Evolutionary conservation across 2,329 filamentous ascomycete species (phyloP), one percentile per base, ranked within the genome.

Genomic region (Hirsutella thompsonii): DNA sequence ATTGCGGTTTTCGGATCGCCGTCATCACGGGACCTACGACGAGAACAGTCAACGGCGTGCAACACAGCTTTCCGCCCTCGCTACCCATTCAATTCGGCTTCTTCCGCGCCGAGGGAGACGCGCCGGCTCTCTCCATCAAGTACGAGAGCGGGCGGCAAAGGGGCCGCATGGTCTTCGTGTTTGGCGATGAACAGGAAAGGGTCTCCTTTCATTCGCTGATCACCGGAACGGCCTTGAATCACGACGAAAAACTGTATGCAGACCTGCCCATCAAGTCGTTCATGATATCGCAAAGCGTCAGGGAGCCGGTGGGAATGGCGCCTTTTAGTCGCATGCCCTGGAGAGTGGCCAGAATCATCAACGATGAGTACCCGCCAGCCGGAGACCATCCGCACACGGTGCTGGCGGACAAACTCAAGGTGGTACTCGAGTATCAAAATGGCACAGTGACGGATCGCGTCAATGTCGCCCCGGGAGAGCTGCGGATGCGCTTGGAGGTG

Each of bases 361-460:
- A 92, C 49, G 70, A 79, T 30, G 76, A 82, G 49, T 72, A 76
- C 39, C 72, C 76, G 16, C 64, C 72, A 32, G 79, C 79, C 39
- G 59, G 56, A 34, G 76, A 78, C 28, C 66, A 70, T 28, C 68
- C 77, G 1, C 72, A 75, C 2, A 86, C 83, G 0, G 79, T 93
- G 21, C 69, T 89, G 40, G 85, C 86, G 0, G 82, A 92, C 52
- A 75, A 74, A 49, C 64, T 94, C 46, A 76, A 87, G 21, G 70
- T 93, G 16, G 72, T 93, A 40, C 69, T 85, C 26, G 79, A 87
- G 43, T 85, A 83, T 48, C 76, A 82, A 45, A 78, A 81, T 49
- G 85, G 87, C 38, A 85, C 80, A 34, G 67, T 93, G 14, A 86
- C 84, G 2, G 89, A 95, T 60, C 76, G 88, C 30, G 70, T 94